These are phyloP conservation scores for Naganishia albida DNA, from an alignment of 1,284 basidiomycete genomes.

Conservation along the genomic window DNA sequence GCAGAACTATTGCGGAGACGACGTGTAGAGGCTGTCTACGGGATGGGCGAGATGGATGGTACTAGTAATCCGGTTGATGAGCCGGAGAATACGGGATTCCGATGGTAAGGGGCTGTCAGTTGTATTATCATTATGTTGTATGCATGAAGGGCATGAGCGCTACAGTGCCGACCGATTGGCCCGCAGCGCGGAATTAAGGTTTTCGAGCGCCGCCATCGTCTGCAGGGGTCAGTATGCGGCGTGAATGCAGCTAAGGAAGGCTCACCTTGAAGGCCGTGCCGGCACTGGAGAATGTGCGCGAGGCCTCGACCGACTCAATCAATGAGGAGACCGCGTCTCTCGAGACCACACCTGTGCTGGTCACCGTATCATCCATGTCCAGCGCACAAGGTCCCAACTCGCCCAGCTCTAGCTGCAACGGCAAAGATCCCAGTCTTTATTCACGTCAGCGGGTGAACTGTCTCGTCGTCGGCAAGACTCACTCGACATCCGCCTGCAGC, in stretches of 20 bases:
- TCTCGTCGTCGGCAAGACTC: not conserved
- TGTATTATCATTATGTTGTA: constrained; percentile 17
- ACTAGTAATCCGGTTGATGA: constrained; percentile 12
- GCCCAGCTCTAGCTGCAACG: constrained; percentile 5
- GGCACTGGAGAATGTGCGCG: constrained; percentile 16
- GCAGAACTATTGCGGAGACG: constrained; percentile 75
- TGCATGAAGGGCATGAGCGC: not conserved
- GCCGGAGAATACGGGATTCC: constrained; percentile 28
- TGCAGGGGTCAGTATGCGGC: not conserved
- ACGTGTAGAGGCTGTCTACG: constrained; percentile 58
- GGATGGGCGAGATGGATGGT: constrained; percentile 40
- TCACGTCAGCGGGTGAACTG: not conserved
- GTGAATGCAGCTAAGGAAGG: not conserved
- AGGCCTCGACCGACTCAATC: constrained; percentile 12
- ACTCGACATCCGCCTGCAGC: not conserved
- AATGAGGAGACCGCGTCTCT: not conserved
- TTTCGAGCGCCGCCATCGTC: constrained; percentile 8
- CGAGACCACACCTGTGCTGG: not conserved
- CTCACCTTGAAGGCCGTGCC: constrained; percentile 11
- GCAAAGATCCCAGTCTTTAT: not conserved
- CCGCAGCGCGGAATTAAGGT: constrained; percentile 8
- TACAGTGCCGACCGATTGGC: not conserved
- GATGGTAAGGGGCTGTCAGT: constrained; percentile 20
- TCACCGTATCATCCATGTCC: constrained; percentile 2
- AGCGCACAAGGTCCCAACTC: not conserved